Conservation (phyloP, 805 yeast species). For the Maudiozyma turicensis region DNA sequence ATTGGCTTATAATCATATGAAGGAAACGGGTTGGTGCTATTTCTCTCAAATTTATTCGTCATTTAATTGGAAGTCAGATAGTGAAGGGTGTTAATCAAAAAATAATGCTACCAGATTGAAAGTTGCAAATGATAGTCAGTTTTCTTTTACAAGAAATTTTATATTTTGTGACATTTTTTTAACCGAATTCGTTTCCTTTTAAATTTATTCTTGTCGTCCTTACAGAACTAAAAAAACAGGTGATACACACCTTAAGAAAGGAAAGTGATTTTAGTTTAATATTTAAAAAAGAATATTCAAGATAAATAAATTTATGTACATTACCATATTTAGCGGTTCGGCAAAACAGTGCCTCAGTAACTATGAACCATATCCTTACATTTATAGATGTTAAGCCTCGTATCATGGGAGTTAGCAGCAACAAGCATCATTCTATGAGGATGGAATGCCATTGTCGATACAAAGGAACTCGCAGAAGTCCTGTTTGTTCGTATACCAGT, state of each 20-base stretch:
- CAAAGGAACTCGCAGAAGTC: conserved; percentile 32
- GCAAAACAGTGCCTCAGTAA: no score
- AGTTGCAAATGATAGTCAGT: no score
- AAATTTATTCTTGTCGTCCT: background rate
- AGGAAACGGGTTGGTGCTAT: background rate
- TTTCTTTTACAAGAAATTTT: no score
- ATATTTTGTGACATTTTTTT: background rate
- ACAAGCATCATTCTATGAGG: conserved; percentile 95
- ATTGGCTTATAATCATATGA: conserved; percentile 2
- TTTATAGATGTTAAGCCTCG: conserved; percentile 54
- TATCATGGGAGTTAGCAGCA: conserved; percentile 69
- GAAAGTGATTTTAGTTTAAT: no score
- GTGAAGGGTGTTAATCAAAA: no score
- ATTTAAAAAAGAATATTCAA: no score
- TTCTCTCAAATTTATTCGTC: background rate
- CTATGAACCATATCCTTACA: conserved; percentile 21
- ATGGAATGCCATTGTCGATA: conserved; percentile 67
- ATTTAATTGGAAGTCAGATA: background rate
- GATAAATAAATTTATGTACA: background rate
- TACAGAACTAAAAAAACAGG: background rate
- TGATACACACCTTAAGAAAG: background rate
- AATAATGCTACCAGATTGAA: no score
- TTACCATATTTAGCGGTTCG: background rate
- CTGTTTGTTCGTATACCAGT: conserved; percentile 23
- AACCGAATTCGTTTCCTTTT: background rate